Base-by-base conservation (phyloP, 768 basidiomycete genomes). In the Termitomyces sp. region DNA sequence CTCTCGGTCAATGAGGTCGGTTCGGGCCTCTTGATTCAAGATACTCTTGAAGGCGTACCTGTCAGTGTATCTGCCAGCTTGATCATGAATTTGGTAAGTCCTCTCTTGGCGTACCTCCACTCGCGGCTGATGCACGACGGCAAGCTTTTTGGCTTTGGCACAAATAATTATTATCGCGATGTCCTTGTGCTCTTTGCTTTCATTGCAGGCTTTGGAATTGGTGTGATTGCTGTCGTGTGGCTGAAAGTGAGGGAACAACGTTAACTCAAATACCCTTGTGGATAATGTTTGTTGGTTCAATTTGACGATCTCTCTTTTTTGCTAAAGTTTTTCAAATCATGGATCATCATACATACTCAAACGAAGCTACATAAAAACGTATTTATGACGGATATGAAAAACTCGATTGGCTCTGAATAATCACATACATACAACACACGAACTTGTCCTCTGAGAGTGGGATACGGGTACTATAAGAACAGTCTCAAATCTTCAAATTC, bases 1-100 rank as follows among this genome's bases (percentile, higher is more conserved):
- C 76, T 97, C 16, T 78, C 87, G 13, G 90, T 97, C 37, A 98
- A 98, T 66, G 95, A 98, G 68, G 92, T 98, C 16, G 85, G 85
- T 39, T 88, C 90, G 4, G 95, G 94, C 3, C 74, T 97, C 34
- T 82, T 86, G 83, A 97, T 97, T 31, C 59, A 82, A 57, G 93
- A 94, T 71, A 78, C 76, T 5, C 70, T 95, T 24, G 79, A 85
- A 61, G 94, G 94, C 42, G 94, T 96, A 13, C 89, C 90, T 1
- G 81, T 98, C 39, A 70, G 84, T 49, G 79, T 96, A 50, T 90
- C 88, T 3, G 95, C 94, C 0, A 75, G 75, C 49, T 68, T 95
- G 61, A 95, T 98, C 66, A 91, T 98, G 94, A 75, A 90, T 60
- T 67, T 89, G 66, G 90, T 91, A 64, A 59, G 85, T 73, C 36